Evolutionary conservation across 2,329 filamentous ascomycete genomes (phyloP), one percentile per base, ranked within the genome.

Genomic region (Botrytis deweyae): DNA sequence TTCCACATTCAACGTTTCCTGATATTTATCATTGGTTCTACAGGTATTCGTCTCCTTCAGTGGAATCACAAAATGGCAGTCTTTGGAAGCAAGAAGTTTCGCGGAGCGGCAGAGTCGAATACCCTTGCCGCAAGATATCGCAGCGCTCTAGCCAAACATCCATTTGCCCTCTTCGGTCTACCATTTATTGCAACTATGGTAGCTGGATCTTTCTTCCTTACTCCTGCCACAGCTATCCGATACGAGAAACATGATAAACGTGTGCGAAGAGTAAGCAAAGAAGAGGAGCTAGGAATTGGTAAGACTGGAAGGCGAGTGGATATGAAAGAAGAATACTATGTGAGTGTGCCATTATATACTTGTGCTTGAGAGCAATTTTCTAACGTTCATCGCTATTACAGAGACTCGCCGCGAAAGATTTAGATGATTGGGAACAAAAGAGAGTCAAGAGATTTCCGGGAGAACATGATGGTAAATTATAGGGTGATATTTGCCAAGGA

Each of bases 401-500:
- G 93, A 89, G 90, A 84, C 86, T 93, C 58, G 92, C 93, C 78
- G 93, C 93, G 46, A 97, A 97, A 83, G 96, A 98, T 81, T 84
- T 98, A 75, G 95, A 99, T 80, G 89, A 94, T 81, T 99, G 96
- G 96, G 95, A 98, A 82, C 96, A 98, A 84, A 97, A 96, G 84
- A 90, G 97, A 71, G 94, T 98, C 18, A 90, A 97, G 85, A 87
- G 96, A 81, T 87, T 98, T 75, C 91, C 93, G 33, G 96, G 96
- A 77, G 97, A 99, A 83, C 92, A 89, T 75, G 95, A 99, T 82
- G 95, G 95, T 49, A 88, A 93, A 69, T 82, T 97, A 77, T 92
- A 83, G 40, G n/a, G 1, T 25, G 22, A 33, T 36, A 33, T 46
- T 14, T 36, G 62, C 40, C 5, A 25, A 40, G 18, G 20, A 68